Evolutionary conservation across 2,329 filamentous ascomycete species (phyloP).

Genomic region (Diplodia intermedia): DNA sequence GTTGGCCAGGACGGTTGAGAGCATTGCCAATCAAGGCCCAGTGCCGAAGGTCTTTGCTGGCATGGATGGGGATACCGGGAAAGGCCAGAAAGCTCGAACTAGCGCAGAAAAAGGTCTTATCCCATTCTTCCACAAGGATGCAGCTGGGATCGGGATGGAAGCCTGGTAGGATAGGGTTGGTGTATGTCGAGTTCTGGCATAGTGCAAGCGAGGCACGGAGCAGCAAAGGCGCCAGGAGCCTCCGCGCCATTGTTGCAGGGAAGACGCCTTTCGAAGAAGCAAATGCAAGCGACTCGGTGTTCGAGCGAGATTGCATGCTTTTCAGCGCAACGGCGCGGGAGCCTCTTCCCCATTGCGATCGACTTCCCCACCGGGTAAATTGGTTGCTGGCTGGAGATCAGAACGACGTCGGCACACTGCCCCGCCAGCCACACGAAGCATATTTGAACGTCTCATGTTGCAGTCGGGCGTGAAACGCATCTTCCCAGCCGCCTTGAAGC

Average conservation of each 20-base stretch:
- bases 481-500: constrained; percentile 1
- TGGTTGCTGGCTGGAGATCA: constrained; percentile 18
- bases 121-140: constrained; percentile 47
- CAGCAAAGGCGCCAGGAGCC: background rate
- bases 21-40: constrained; percentile 51
- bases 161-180: constrained; percentile 56
- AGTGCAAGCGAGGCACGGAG: background rate
- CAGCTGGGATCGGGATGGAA: constrained; percentile 57
- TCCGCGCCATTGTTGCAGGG: constrained; percentile 8
- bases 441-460: constrained; percentile 25
- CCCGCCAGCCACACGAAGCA: constrained; percentile 27
- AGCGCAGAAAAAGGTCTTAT: constrained; percentile 53
- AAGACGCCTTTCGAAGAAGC: constrained; percentile 8
- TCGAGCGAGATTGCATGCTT: constrained; percentile 29
- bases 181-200: constrained; percentile 14
- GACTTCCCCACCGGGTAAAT: constrained; percentile 22
- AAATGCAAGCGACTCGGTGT: constrained; percentile 19
- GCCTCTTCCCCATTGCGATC: constrained; percentile 1
- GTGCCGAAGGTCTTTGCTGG: constrained; percentile 53
- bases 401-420: constrained; percentile 2
- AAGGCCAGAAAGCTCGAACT: constrained; percentile 56
- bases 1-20: constrained; percentile 46
- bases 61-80: constrained; percentile 55
- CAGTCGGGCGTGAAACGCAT: background rate
- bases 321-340: background rate